Conservation (phyloP, 2,329 filamentous ascomycete genomes). For the Purpureocillium takamizusanense region DNA sequence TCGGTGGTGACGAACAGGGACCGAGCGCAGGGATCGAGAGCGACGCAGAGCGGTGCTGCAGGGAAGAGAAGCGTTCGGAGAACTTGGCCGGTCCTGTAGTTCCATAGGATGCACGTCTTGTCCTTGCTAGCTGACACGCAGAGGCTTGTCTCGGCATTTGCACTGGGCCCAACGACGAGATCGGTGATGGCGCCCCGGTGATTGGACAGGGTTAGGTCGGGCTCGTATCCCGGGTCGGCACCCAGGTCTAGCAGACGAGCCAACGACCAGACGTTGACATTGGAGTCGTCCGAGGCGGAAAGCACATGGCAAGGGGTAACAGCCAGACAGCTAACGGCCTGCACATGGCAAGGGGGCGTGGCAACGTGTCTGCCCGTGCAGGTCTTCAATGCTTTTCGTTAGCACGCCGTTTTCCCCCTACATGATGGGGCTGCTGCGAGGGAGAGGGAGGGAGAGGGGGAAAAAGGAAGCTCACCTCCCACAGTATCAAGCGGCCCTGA, state of each 20-base stretch:
- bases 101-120: conserved; percentile 87
- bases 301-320: conserved; percentile 65
- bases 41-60: conserved; percentile 59
- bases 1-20: conserved; percentile 75
- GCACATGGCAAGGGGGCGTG: conserved; percentile 70
- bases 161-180: conserved; percentile 54
- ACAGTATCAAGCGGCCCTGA: conserved; percentile 78
- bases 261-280: conserved; percentile 86
- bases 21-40: conserved; percentile 74
- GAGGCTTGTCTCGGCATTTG: conserved; percentile 62
- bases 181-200: conserved; percentile 68
- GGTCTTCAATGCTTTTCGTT: conserved; percentile 34
- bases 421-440: neutral
- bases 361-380: conserved; percentile 68
- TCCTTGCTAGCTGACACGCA: conserved; percentile 79
- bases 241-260: conserved; percentile 58
- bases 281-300: conserved; percentile 77
- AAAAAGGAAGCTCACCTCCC: conserved; percentile 60
- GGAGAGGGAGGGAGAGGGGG: no score
- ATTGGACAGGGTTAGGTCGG: conserved; percentile 67
- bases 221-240: conserved; percentile 50
- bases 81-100: conserved; percentile 69
- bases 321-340: conserved; percentile 68
- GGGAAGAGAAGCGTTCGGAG: conserved; percentile 78
- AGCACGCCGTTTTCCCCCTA: conserved; percentile 1